Evolutionary conservation across 495 filamentous ascomycete species (phyloP).

Genomic region (Pyrenopolyporus hunteri): DNA sequence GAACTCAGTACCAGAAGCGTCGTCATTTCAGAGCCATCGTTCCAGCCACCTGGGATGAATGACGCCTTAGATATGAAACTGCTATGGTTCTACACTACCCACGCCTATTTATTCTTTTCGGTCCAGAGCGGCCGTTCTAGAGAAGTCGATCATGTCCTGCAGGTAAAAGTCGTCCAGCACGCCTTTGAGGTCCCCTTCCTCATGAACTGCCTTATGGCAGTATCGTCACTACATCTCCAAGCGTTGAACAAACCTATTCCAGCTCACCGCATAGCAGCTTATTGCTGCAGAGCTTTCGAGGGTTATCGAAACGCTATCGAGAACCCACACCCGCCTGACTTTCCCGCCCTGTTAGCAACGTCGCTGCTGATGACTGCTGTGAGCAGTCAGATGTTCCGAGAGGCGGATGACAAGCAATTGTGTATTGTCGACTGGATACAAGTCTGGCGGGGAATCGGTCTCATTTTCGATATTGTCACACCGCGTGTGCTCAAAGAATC

Average conservation of each 20-base stretch:
- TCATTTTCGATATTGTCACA: conserved; percentile 47
- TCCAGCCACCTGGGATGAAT: conserved; percentile 33
- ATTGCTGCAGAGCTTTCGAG: conserved; percentile 50
- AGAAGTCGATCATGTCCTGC: conserved; percentile 46
- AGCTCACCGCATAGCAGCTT: conserved; percentile 39
- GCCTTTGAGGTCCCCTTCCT: conserved; percentile 56
- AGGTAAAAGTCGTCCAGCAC: conserved; percentile 51
- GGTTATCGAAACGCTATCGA: conserved; percentile 55
- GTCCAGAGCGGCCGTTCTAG: conserved; percentile 40
- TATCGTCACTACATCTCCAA: conserved; percentile 53
- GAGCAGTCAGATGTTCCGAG: conserved; percentile 51
- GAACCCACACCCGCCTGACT: conserved; percentile 44
- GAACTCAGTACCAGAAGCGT: conserved; percentile 16
- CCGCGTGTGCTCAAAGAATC: conserved; percentile 32
- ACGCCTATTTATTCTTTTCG: conserved; percentile 48
- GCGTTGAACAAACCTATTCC: conserved; percentile 38
- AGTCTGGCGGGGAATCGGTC: conserved; percentile 54
- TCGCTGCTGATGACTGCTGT: conserved; percentile 52
- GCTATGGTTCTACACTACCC: conserved; percentile 50
- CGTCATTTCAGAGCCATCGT: conserved; percentile 46
- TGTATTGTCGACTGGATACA: conserved; percentile 54
- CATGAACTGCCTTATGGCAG: conserved; percentile 56
- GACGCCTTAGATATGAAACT: conserved; percentile 49
- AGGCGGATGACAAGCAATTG: conserved; percentile 43
- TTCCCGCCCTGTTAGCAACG: conserved; percentile 48